These are phyloP conservation scores for Globisporangium camurandrum DNA, from an alignment of 352 stramenopile genomes.

Conservation along the genomic window DNA sequence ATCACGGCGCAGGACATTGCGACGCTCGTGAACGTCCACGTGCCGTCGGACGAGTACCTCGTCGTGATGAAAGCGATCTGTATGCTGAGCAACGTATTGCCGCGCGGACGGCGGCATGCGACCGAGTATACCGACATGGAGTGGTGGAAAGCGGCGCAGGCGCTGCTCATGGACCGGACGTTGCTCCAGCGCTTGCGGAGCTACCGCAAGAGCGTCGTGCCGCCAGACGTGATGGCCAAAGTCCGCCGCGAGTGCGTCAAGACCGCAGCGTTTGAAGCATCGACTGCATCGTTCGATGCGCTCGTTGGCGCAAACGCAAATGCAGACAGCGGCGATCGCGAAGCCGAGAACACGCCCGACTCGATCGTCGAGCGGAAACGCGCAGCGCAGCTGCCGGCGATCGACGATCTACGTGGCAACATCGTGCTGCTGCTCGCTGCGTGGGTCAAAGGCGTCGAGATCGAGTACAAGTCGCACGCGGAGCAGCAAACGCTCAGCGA, in stretches of 20 bases:
- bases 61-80: conserved; percentile 73
- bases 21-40: conserved; percentile 42
- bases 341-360: conserved; percentile 6
- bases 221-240: conserved; percentile 69
- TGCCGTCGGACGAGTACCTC: conserved; percentile 38
- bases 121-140: conserved; percentile 68
- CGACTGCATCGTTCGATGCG: conserved; percentile 19
- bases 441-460: conserved; percentile 70
- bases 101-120: conserved; percentile 39
- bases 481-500: conserved; percentile 50
- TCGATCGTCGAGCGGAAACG: conserved; percentile 3
- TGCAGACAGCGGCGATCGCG: no score
- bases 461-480: conserved; percentile 58
- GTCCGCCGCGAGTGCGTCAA: conserved; percentile 64
- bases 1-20: conserved; percentile 77
- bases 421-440: conserved; percentile 45
- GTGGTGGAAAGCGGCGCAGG: conserved; percentile 77
- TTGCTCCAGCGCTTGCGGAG: conserved; percentile 47
- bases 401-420: conserved; percentile 30
- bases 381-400: conserved; percentile 20
- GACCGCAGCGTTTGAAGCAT: conserved; percentile 30
- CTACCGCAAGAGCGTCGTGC: conserved; percentile 40
- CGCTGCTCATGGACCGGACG: conserved; percentile 71
- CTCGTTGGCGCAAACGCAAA: not conserved
- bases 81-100: conserved; percentile 52